Base-by-base conservation (phyloP, 1,284 basidiomycete species). In the Fomitiporia mediterranea region DNA sequence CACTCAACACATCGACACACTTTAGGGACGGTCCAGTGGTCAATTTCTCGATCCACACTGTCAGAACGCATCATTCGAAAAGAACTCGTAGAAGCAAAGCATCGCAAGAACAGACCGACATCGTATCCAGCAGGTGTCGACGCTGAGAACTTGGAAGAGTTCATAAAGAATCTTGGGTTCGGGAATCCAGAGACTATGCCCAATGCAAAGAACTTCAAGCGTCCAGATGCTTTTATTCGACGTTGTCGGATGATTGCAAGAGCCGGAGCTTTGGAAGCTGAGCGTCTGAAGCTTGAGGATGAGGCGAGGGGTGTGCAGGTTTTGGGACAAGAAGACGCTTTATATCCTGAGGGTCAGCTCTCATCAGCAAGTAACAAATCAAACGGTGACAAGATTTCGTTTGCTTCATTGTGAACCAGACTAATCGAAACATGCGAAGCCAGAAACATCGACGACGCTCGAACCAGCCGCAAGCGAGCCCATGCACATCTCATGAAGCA, bases 1-100 rank as follows among this genome's bases (percentile, higher is more conserved):
- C 13, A 9, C 17, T 47, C 53, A 46, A 27, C 47, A 34, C 4
- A n/a, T n/a, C n/a, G n/a, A n/a, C n/a, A n/a, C 30, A 19, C 21
- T 47, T 8, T 15, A 88, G 86, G 86, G 84, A 70, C 72, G 1
- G 56, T 82, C 15, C 72, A 77, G n/a, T 88, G 76, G 73, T 67
- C 70, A 28, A 64, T 85, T 46, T 67, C 67, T 0, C 72, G 70
- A 30, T 68, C 76, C 9, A 63, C 72, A 2, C 60, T 65, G 0
- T 59, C 67, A 3, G 65, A 68, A 40, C 63, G 48, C 0, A 63
- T 69, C 9, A 71, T 82, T 9, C 72, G 69, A 1, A 11, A 43
- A 1, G 67, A 67, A 17, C 67, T 77, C 4, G 60, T 59, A 0
- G 66, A 13, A 0, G 70, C 72, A 0, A 69, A 68, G 40, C 65